Base-by-base conservation (phyloP, 2,329 filamentous ascomycete species). In the Stylonectria norvegica region DNA sequence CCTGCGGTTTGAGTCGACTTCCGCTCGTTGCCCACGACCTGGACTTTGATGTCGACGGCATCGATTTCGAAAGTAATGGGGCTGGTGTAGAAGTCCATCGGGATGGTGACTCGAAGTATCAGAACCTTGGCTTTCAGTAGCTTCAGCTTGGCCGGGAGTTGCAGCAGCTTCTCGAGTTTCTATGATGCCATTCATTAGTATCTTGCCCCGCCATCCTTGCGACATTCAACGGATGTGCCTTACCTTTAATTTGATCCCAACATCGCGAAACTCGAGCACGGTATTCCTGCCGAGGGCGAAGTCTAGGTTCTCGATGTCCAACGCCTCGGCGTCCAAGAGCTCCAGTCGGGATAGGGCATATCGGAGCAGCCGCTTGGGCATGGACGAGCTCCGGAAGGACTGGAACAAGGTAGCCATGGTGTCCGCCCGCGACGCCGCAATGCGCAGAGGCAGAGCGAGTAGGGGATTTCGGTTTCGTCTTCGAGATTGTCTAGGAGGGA, bases 351-450 rank as follows among this genome's bases (percentile, higher is more conserved):
- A 85, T 29, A 98, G 72, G 35, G 84, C 88, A 70, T 93, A 95
- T 53, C 88, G 84, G 50, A 97, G 77, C 56, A 97, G 76, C 64
- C 85, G 83, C 76, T 93, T 95, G 69, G 90, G 87, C 73, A 95
- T 88, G 53, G 80, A 86, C 49, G 89, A 79, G 62, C 67, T 73
- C 56, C 72, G 68, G 57, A 81, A 79, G 42, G 73, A 75, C 65
- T 73, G 83, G 58, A 93, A 78, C 61, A 87, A 81, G 61, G 77
- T 82, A 38, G 83, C 81, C 86, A 90, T 89, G 64, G 46, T 63
- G 61, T 46, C 36, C 46, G 49, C 28, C 32, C 40, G 22, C 19
- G 14, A 27, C 32, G 35, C 25, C 40, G 32, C 46, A 31, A 18
- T 32, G 12, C 16, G 35, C 6, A 4, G 35, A 22, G 5, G 20